Percentiles rank a stretch among this genome's conserved stretches.
Evolutionary conservation across 768 basidiomycete genomes (phyloP).

Genomic region (Clitopilus hobsonii): DNA sequence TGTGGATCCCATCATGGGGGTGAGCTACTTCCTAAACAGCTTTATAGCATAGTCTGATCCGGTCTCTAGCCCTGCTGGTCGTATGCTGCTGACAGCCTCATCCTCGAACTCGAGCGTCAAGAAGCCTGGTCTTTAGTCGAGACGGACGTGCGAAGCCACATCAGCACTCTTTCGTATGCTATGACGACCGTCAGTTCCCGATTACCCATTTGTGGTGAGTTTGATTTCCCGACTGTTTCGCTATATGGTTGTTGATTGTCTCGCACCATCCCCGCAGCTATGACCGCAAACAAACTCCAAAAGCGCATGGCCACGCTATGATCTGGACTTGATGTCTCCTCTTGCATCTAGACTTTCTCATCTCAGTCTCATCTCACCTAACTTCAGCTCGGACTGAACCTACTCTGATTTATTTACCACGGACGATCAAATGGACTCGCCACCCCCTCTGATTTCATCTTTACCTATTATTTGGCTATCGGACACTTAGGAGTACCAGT

Average conservation of each 20-base stretch:
- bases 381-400: constrained; percentile 1
- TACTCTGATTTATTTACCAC: background rate
- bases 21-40: constrained; percentile 29
- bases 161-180: constrained; percentile 56
- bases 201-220: constrained; percentile 55
- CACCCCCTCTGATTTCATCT: constrained; percentile 7
- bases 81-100: constrained; percentile 58
- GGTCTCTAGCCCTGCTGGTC: constrained; percentile 64
- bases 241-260: constrained; percentile 1
- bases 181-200: constrained; percentile 56
- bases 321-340: background rate
- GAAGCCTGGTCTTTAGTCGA: constrained; percentile 64
- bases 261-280: constrained; percentile 17
- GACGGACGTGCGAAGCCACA: constrained; percentile 58
- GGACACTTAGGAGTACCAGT: constrained; percentile 17
- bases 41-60: constrained; percentile 6
- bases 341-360: background rate
- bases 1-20: constrained; percentile 76
- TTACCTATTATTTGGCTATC: constrained; percentile 6
- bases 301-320: constrained; percentile 15
- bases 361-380: background rate
- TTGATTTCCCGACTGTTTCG: background rate
- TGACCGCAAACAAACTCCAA: constrained; percentile 35
- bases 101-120: constrained; percentile 59
- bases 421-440: constrained; percentile 7